These are phyloP conservation scores for Solanum virginianum DNA, from an alignment of 257 asterid species.

Conservation along the genomic window DNA sequence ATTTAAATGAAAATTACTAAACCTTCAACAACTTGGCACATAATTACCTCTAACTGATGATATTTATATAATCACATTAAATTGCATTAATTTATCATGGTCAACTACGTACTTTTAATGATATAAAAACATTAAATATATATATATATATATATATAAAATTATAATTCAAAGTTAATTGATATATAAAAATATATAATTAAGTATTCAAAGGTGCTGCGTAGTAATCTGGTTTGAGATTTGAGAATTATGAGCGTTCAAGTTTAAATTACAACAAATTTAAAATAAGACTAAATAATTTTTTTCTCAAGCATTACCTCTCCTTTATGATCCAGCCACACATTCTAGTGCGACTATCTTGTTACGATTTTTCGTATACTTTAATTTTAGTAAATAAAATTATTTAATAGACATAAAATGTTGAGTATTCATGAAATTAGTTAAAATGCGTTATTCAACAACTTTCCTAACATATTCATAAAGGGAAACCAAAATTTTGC, in stretches of 20 bases:
- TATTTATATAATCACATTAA: neutral
- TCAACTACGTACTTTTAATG: neutral
- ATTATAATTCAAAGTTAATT: neutral
- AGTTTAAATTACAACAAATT: neutral
- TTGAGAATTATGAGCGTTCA: neutral
- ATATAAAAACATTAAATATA: neutral
- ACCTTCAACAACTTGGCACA: neutral
- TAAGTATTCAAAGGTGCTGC: too few relatives aligned
- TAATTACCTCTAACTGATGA: neutral
- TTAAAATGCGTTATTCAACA: neutral
- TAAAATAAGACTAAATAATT: too few relatives aligned
- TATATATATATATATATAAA: neutral
- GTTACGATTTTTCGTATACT: too few relatives aligned
- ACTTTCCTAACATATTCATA: neutral
- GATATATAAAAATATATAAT: neutral
- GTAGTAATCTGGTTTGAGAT: accelerated
- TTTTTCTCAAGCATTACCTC: too few relatives aligned
- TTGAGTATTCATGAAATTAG: neutral
- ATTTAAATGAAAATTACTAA: neutral
- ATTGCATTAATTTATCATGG: neutral
- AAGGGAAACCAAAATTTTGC: neutral
- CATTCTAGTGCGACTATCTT: too few relatives aligned
- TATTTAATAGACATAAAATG: accelerated
- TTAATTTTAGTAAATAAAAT: neutral
- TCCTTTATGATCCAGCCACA: too few relatives aligned